Evolutionary conservation across 1,284 basidiomycete genomes (phyloP), one percentile per base, ranked within the genome.

Genomic region (Singerocomus inundabilis): DNA sequence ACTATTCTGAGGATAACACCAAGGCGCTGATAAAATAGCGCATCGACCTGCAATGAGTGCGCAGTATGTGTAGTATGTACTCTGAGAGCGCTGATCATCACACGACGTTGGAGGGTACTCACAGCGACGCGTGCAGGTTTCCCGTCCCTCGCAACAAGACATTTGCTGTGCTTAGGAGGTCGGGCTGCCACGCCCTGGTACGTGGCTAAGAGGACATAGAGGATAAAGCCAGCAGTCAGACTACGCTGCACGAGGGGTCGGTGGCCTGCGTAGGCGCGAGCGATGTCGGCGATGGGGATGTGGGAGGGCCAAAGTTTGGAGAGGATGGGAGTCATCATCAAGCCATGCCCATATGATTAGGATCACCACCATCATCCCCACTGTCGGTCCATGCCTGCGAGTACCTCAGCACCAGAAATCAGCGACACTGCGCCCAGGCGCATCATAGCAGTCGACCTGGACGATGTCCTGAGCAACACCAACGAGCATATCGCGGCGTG

Each of bases 11-110:
- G 73, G 43, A 99, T 87, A 36, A 72, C 72, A 39, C 81, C 79
- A 26, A 99, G 76, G 10, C 93, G 81, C 59, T 84, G 78, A 62
- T 95, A 95, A 73, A 98, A 98, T 15, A 91, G 68, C 1, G 88
- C 90, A 70, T 98, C 95, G 31, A 97, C 85, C 82, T 93, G 57
- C n/a, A 28, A 37, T 18, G 33, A 11, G 10, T 29, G 15, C 4
- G 9, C 2, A 34, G 29, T 30, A 21, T 21, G 21, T 21, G 4
- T 21, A 21, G 21, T 21, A 21, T 21, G 21, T 46, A 6, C 7
- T 29, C 18, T 44, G 41, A 51, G 38, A 44, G 28, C 49, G 26
- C 31, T 4, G 2, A 32, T 13, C 10, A 3, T 8, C 34, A 25
- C 4, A 24, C 15, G 36, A 30, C 31, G 6, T 16, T 37, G 11